Percentiles rank a stretch among this genome's conserved stretches.
These are phyloP conservation scores for Aspergillus sp. DNA, from an alignment of 2,329 filamentous ascomycete genomes.

Conservation along the genomic window DNA sequence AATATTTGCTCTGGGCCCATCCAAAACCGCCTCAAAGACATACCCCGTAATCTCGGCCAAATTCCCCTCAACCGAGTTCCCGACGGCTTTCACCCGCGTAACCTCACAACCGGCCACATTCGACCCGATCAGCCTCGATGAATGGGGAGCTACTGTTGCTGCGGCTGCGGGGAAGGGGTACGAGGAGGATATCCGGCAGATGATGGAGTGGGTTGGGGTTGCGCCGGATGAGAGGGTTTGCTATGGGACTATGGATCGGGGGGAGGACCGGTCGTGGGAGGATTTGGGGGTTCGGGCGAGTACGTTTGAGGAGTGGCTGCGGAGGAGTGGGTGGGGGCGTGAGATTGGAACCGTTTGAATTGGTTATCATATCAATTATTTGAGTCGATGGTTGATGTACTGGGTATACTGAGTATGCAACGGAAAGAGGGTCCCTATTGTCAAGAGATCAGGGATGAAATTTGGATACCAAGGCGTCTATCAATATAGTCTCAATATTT, in stretches of 20 bases:
- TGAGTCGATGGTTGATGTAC: too few species aligned
- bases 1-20: not conserved
- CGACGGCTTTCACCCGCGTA: not conserved
- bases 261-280: constrained; percentile 11
- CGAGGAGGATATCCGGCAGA: constrained; percentile 17
- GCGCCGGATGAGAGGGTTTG: constrained; percentile 19
- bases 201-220: constrained; percentile 23
- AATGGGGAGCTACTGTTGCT: not conserved
- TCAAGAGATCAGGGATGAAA: too few species aligned
- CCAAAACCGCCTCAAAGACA: not conserved
- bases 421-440: too few species aligned
- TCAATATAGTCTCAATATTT: too few species aligned
- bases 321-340: constrained; percentile 12
- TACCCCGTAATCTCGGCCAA: not conserved
- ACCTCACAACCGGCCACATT: not conserved
- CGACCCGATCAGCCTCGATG: not conserved
- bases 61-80: not conserved
- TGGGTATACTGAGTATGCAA: too few species aligned
- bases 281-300: constrained; percentile 18
- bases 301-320: constrained; percentile 21
- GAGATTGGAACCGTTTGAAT: too few species aligned
- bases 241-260: constrained; percentile 17
- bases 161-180: constrained; percentile 1
- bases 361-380: too few species aligned
- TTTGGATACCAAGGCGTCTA: too few species aligned